Base-by-base conservation (phyloP, 768 basidiomycete genomes). In the Phanerochaete carnosa region DNA sequence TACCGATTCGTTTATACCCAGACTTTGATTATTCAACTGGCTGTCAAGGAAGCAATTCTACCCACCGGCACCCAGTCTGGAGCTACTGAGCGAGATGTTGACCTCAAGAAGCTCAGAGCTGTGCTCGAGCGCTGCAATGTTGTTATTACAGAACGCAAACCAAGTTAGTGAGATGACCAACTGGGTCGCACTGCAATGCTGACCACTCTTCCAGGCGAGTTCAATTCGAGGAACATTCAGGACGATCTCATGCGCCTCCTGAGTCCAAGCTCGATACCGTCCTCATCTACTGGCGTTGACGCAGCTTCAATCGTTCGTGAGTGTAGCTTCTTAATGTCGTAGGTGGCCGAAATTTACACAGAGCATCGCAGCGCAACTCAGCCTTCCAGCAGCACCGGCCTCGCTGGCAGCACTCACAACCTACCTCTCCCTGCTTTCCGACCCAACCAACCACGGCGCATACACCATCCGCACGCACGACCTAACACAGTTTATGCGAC, bases 21-120 rank as follows among this genome's bases (percentile, higher is more conserved):
- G 96, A 94, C 94, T 1, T 82, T 98, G 33, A 77, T 98, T 35
- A 98, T 98, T 61, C 97, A 99, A 71, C 83, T 98, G 1, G 95
- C 94, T 0, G 92, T 94, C n/a, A 98, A 98, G 71, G 97, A 99
- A 73, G 94, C 94, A 2, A 81, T 98, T 57, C 78, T 98, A 45
- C 80, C 90, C 1, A 85, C 84, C 0, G 89, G 89, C n/a, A 89
- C 90, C 5, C 75, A 77, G 0, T 81, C 85, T 39, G 90, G 89
- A 0, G 85, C 77, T 1, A 89, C 89, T 0, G 89, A 92, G 69
- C 84, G 89, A 26, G 94, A 98, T 68, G 78, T 95, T 57, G 96
- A 98, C 64, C 75, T 97, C 35, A 86, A 87, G 64, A 97, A 96
- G 72, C 78, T 98, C 39, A 87, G 86, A 66, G 86, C 87, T 4